Evolutionary conservation across 208 protist species (phyloP).

Genomic region (Vickermania ingenoplastis): DNA sequence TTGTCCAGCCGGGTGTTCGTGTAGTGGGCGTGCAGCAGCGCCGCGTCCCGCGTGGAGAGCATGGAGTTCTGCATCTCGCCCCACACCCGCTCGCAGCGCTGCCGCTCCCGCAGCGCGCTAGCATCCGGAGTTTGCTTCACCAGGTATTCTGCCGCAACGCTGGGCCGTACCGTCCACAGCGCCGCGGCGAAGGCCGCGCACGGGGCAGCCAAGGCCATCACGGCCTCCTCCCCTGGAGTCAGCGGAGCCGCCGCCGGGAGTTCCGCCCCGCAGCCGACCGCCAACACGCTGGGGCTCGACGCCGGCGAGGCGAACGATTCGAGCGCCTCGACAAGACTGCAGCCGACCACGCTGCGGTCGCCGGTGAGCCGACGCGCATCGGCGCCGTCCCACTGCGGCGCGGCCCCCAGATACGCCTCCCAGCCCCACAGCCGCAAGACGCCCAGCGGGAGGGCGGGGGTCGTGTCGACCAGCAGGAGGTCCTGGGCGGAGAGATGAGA

Average conservation of each 20-base stretch:
- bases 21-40: slow-evolving; percentile 44
- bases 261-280: slow-evolving; percentile 38
- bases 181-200: slow-evolving; percentile 45
- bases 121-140: slow-evolving; percentile 1
- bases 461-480: slow-evolving; percentile 50
- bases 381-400: background rate
- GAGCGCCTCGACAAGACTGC: slow-evolving; percentile 13
- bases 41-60: slow-evolving; percentile 74
- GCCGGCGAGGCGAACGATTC: slow-evolving; percentile 6
- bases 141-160: background rate
- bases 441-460: slow-evolving; percentile 33
- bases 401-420: background rate
- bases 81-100: slow-evolving; percentile 33
- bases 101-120: background rate
- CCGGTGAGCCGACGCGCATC: background rate
- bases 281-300: slow-evolving; percentile 6
- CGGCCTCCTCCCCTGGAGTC: slow-evolving; percentile 17
- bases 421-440: slow-evolving; percentile 12
- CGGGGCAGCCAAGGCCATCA: slow-evolving; percentile 24
- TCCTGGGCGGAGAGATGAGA: slow-evolving; percentile 25
- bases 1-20: slow-evolving; percentile 37
- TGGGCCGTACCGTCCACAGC: slow-evolving; percentile 38
- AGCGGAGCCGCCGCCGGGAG: slow-evolving; percentile 12
- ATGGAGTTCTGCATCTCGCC: slow-evolving; percentile 71
- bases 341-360: background rate